Conservation (phyloP, 345 rosid species). For the Populus nigra region DNA sequence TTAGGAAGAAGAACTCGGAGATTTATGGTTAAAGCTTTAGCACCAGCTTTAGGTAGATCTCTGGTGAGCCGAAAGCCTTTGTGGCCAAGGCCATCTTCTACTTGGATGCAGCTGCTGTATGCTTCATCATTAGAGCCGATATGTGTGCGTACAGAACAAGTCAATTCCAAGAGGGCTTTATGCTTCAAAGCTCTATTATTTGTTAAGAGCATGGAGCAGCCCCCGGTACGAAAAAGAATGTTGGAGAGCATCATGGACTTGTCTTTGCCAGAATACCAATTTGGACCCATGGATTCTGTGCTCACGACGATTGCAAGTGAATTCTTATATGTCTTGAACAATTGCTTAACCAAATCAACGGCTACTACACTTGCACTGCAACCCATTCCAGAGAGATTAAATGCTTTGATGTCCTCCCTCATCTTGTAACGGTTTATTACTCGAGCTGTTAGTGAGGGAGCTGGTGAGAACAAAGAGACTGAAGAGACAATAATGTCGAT, state of each 20-base stretch:
- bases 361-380: constrained; percentile 40
- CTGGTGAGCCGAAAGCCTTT: constrained; percentile 25
- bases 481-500: constrained; percentile 29
- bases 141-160: constrained; percentile 34
- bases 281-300: constrained; percentile 31
- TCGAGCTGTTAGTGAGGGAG: constrained; percentile 25
- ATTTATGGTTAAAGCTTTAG: constrained; percentile 21
- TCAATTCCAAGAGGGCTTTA: constrained; percentile 24
- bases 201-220: constrained; percentile 35
- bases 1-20: constrained; percentile 13
- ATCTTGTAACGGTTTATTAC: constrained; percentile 31
- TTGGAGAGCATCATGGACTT: constrained; percentile 43
- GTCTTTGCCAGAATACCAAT: constrained; percentile 30
- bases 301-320: constrained; percentile 28
- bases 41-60: constrained; percentile 23
- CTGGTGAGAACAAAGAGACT: constrained; percentile 20
- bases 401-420: constrained; percentile 31
- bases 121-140: constrained; percentile 25
- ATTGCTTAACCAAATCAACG: constrained; percentile 21
- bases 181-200: constrained; percentile 17
- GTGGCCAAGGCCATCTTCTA: constrained; percentile 25
- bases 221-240: constrained; percentile 38
- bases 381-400: constrained; percentile 45
- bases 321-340: constrained; percentile 28
- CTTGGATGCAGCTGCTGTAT: constrained; percentile 25